Evolutionary conservation across 306 rosid species (phyloP).

Genomic region (Vigna angularis): DNA sequence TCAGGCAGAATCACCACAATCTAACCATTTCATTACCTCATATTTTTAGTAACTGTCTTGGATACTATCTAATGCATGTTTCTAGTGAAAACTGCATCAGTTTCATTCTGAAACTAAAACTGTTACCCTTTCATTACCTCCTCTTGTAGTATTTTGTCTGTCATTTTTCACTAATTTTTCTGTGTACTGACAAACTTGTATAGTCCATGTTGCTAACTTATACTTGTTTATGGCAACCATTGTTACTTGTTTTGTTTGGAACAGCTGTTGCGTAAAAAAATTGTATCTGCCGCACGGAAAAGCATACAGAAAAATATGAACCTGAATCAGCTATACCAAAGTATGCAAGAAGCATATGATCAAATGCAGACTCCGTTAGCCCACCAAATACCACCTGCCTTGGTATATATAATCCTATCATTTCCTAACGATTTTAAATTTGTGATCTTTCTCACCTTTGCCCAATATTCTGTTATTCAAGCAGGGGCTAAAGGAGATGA

Average conservation of each 20-base stretch:
- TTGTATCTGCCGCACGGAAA: conserved; percentile 69
- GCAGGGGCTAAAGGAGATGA: conserved; percentile 78
- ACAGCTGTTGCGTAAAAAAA: conserved; percentile 77
- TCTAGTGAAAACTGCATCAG: conserved; percentile 3
- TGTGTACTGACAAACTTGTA: neutral
- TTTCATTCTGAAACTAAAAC: neutral
- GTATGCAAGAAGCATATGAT: conserved; percentile 76
- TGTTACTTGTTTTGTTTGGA: conserved; percentile 43
- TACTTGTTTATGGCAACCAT: neutral
- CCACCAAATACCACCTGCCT: conserved; percentile 67
- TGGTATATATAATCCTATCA: conserved; percentile 53
- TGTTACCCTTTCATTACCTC: neutral
- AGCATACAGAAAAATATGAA: conserved; percentile 66
- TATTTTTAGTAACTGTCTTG: conserved; percentile 15
- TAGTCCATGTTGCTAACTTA: conserved; percentile 5
- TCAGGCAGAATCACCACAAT: neutral
- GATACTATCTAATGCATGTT: neutral
- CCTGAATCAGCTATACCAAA: conserved; percentile 70
- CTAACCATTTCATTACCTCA: conserved; percentile 1
- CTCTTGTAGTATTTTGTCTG: neutral
- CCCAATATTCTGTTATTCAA: conserved; percentile 26
- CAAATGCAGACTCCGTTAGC: conserved; percentile 87
- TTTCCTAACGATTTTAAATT: conserved; percentile 8
- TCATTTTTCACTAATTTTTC: conserved; percentile 20
- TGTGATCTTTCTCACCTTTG: conserved; percentile 22